phyloP scores from a whole-genome alignment of 495 filamentous ascomycete species.

The Bacidia rubella region DNA sequence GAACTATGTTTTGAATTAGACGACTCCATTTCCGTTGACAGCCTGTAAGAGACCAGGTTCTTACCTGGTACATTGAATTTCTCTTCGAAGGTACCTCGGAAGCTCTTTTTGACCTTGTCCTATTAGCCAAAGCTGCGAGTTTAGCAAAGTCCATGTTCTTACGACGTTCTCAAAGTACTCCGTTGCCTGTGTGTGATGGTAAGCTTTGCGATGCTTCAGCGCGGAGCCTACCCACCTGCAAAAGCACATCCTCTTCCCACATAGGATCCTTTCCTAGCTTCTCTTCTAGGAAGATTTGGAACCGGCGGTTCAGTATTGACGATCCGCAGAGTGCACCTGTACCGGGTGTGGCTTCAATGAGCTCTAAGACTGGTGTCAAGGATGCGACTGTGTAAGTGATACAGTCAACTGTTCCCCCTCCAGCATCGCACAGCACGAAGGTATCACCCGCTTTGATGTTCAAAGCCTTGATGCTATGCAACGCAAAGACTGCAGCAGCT shows the following conservation, averaged over 20 bases:
- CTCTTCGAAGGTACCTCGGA: conserved; percentile 12
- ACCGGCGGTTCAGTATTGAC: conserved; percentile 56
- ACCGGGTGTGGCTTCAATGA: conserved; percentile 53
- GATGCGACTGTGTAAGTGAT: conserved; percentile 36
- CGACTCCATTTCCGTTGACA: too few species aligned
- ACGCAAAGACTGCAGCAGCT: conserved; percentile 59
- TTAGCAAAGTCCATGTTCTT: background rate
- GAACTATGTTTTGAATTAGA: too few species aligned
- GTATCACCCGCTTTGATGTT: conserved; percentile 50
- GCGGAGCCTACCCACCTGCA: conserved; percentile 22
- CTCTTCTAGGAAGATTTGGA: conserved; percentile 50
- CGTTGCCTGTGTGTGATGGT: conserved; percentile 8
- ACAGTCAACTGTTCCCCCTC: conserved; percentile 63
- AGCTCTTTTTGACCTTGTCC: conserved; percentile 9
- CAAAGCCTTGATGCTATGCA: conserved; percentile 55
- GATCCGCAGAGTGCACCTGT: conserved; percentile 54
- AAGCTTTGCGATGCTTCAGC: background rate
- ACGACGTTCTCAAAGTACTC: conserved; percentile 15
- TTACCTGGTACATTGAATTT: conserved; percentile 16
- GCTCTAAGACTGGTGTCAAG: conserved; percentile 28
- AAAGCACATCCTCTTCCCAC: conserved; percentile 45
- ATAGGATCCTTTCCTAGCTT: conserved; percentile 45
- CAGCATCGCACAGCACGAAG: conserved; percentile 63
- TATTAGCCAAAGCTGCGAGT: background rate
- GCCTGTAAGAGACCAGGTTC: too few species aligned